phyloP scores from a whole-genome alignment of 108 stramenopile species.

The Cyclostephanos tholiformis region DNA sequence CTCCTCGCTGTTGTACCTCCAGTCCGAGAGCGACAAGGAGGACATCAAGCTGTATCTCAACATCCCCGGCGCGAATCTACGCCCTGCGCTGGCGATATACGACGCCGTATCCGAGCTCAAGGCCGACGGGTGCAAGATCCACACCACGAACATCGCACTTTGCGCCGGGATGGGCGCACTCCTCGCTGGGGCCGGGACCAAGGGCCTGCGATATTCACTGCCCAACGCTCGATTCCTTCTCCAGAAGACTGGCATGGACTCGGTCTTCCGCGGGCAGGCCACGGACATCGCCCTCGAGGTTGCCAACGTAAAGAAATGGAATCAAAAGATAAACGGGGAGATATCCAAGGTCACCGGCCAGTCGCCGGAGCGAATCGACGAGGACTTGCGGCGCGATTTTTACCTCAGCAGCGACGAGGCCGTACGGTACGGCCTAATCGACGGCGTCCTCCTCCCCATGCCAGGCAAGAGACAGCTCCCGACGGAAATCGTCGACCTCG shows the following conservation, averaged over 20 bases:
- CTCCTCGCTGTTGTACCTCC: conserved; percentile 78
- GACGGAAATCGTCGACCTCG: conserved; percentile 65
- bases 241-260: conserved; percentile 90
- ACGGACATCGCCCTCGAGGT: conserved; percentile 89
- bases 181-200: conserved; percentile 85
- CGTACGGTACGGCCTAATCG: conserved; percentile 86
- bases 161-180: conserved; percentile 94
- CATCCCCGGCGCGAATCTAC: conserved; percentile 82
- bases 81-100: conserved; percentile 86
- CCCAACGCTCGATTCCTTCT: conserved; percentile 93
- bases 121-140: conserved; percentile 59
- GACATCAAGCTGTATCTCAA: conserved; percentile 90
- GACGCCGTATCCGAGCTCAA: conserved; percentile 85
- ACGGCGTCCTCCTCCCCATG: conserved; percentile 76
- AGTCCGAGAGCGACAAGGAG: conserved; percentile 61
- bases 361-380: conserved; percentile 63
- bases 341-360: conserved; percentile 85
- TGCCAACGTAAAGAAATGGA: conserved; percentile 69
- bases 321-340: conserved; percentile 73
- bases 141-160: conserved; percentile 88
- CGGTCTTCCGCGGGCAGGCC: conserved; percentile 88
- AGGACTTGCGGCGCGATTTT: conserved; percentile 92
- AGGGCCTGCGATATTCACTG: conserved; percentile 77
- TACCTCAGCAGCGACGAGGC: conserved; percentile 92
- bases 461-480: conserved; percentile 61